These are phyloP conservation scores for Cladosporium cucumerinum DNA, from an alignment of 2,329 filamentous ascomycete species.

Conservation along the genomic window DNA sequence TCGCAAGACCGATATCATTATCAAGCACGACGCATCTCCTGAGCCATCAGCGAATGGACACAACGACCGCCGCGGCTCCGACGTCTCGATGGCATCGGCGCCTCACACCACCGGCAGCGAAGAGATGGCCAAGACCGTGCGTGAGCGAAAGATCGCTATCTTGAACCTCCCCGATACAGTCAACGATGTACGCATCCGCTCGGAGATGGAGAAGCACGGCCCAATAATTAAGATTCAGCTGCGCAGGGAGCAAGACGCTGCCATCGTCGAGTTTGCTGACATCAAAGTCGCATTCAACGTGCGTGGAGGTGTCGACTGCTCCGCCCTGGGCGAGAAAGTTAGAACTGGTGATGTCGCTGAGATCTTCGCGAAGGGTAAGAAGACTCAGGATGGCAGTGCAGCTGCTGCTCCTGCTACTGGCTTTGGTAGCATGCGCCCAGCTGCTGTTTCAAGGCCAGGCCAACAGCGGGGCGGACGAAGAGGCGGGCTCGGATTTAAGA, in stretches of 20 bases:
- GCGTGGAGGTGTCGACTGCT: constrained; percentile 45
- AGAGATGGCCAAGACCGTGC: constrained; percentile 29
- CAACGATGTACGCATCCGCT: constrained; percentile 77
- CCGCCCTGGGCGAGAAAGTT: constrained; percentile 39
- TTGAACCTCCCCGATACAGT: constrained; percentile 89
- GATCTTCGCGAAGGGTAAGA: constrained; percentile 45
- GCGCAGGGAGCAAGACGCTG: constrained; percentile 77
- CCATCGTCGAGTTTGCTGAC: constrained; percentile 77
- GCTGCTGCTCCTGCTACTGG: constrained; percentile 31
- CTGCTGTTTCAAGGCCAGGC: constrained; percentile 42
- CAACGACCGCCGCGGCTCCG: constrained; percentile 26
- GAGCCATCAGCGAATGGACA: constrained; percentile 24
- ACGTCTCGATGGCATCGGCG: constrained; percentile 29
- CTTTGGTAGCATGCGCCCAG: constrained; percentile 20
- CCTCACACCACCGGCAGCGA: constrained; percentile 20
- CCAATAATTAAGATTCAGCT: constrained; percentile 71
- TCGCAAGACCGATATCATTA: constrained; percentile 30
- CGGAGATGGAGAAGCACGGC: constrained; percentile 68
- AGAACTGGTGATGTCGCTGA: constrained; percentile 52
- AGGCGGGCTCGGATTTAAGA: constrained; percentile 51
- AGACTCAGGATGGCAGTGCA: constrained; percentile 37
- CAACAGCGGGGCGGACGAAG: constrained; percentile 45
- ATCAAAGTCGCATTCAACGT: constrained; percentile 70
- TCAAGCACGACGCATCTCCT: constrained; percentile 30
- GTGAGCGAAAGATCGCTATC: constrained; percentile 71